These are phyloP conservation scores for Pugionium dolabratum DNA, from an alignment of 345 rosid genomes.

Conservation along the genomic window DNA sequence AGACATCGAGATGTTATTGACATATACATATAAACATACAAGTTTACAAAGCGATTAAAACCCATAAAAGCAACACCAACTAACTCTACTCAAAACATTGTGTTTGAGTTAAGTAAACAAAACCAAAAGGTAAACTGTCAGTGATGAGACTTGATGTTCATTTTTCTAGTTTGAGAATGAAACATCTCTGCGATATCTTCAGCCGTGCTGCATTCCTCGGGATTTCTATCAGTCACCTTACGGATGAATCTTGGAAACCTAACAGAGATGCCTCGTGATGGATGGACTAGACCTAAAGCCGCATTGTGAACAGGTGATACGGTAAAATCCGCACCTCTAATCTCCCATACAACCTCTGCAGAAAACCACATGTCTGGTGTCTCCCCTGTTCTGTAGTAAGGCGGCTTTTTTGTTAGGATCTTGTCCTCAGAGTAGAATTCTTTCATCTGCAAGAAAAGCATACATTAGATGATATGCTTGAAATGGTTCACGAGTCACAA, in stretches of 20 bases:
- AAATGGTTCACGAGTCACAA: neutral
- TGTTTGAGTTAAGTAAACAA: no score
- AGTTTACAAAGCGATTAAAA: no score
- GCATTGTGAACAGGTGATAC: constrained; percentile 83
- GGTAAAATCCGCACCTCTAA: constrained; percentile 82
- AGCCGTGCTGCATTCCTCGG: constrained; percentile 80
- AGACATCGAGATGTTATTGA: no score
- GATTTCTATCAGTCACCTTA: constrained; percentile 48
- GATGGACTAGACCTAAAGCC: constrained; percentile 76
- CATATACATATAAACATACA: no score
- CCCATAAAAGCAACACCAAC: no score
- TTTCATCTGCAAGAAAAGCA: constrained; percentile 65
- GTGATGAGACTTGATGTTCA: constrained; percentile 45
- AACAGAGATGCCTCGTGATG: constrained; percentile 79
- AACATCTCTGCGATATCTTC: constrained; percentile 74
- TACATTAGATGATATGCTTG: neutral
- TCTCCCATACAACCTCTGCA: constrained; percentile 76
- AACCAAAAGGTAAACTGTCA: neutral
- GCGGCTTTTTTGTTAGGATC: constrained; percentile 61
- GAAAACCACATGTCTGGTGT: constrained; percentile 82
- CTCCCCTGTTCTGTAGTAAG: constrained; percentile 75
- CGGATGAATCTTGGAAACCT: constrained; percentile 74
- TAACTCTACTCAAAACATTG: no score
- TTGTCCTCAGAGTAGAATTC: constrained; percentile 65
- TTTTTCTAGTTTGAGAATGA: constrained; percentile 68